phyloP scores from a whole-genome alignment of 345 rosid genomes.

The Corchorus capsularis region DNA sequence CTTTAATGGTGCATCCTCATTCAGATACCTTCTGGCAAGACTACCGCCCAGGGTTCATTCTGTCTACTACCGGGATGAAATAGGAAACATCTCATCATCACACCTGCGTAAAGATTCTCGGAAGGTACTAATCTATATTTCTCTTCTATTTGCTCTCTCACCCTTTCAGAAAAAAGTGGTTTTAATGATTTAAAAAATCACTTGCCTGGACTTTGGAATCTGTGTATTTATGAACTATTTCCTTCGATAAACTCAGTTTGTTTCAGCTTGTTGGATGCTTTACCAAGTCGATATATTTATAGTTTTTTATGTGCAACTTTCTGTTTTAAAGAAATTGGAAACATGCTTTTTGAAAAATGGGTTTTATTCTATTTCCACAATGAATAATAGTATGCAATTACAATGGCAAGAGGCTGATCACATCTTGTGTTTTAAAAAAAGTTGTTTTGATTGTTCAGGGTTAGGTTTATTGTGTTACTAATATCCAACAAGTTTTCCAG shows the following conservation, averaged over 20 bases:
- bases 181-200: background rate
- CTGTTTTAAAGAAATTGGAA: background rate
- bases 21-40: constrained; percentile 72
- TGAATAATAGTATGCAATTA: too few relatives aligned
- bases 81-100: constrained; percentile 93
- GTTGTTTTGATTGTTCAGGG: too few relatives aligned
- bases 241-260: background rate
- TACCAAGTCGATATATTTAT: background rate
- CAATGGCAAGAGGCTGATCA: too few relatives aligned
- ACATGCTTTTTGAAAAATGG: background rate
- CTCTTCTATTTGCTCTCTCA: background rate
- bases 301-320: background rate
- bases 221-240: background rate
- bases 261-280: background rate
- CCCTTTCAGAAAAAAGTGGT: background rate
- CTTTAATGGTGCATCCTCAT: constrained; percentile 72
- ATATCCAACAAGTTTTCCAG: too few relatives aligned
- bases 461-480: too few relatives aligned
- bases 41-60: constrained; percentile 96
- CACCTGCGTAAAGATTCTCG: constrained; percentile 65
- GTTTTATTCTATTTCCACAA: background rate
- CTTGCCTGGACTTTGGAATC: background rate
- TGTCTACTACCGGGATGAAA: constrained; percentile 91
- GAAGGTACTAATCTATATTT: constrained; percentile 43
- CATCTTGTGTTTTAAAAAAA: too few relatives aligned